phyloP scores from a whole-genome alignment of 345 rosid genomes.

The Camelina laxa region DNA sequence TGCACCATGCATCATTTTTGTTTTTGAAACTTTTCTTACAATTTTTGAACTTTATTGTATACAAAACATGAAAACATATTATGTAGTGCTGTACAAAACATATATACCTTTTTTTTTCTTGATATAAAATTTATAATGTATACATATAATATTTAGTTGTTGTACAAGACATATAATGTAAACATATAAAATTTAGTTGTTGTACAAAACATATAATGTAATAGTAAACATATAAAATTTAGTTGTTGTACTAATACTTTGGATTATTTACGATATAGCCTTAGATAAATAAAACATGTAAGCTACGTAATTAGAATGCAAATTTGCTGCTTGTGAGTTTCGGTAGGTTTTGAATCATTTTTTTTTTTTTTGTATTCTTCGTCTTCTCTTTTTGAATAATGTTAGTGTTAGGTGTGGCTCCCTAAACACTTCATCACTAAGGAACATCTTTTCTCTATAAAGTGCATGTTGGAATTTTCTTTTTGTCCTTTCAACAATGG shows the following conservation, averaged over 20 bases:
- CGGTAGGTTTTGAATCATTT: constrained; percentile 8
- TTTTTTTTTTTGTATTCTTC: constrained; percentile 14
- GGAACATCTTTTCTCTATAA: constrained; percentile 31
- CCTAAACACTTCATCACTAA: constrained; percentile 44
- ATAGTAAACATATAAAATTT: too few species aligned
- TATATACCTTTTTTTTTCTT: too few species aligned
- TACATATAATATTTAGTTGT: too few species aligned
- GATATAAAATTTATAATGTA: too few species aligned
- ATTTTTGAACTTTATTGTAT: too few species aligned
- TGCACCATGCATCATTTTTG: constrained; percentile 54
- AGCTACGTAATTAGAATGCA: constrained; percentile 10
- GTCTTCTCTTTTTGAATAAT: constrained; percentile 33
- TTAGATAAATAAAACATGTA: neutral
- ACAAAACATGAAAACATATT: too few species aligned
- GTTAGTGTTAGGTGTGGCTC: constrained; percentile 41
- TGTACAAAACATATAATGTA: too few species aligned
- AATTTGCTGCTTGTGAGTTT: constrained; percentile 23
- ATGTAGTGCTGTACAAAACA: too few species aligned
- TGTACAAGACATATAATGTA: too few species aligned
- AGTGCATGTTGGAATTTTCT: constrained; percentile 24
- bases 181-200: too few species aligned
- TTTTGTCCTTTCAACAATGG: constrained; percentile 35
- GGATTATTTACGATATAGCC: neutral
- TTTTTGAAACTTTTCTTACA: constrained; percentile 44
- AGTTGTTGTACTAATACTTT: too few species aligned